A percentile compares a stretch with the other conserved stretches of the same genome.
Conservation (phyloP, 257 asterid genomes). For the Plectranthus barbatus region DNA sequence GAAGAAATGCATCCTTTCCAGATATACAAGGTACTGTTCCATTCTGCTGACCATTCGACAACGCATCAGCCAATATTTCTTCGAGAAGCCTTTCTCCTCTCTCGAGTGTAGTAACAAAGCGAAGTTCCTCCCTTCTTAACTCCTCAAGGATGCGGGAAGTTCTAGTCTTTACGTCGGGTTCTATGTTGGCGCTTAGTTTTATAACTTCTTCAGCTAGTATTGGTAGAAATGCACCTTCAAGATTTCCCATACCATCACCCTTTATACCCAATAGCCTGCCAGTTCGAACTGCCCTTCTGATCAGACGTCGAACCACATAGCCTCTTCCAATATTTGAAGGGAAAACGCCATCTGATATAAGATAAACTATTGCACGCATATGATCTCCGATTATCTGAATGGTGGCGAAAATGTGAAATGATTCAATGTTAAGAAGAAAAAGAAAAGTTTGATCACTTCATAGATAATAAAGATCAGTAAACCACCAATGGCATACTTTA, state of each 20-base stretch:
- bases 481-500: conserved; percentile 37
- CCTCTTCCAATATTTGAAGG: conserved; percentile 98
- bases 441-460: background rate
- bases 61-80: conserved; percentile 56
- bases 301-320: conserved; percentile 86
- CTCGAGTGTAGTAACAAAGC: conserved; percentile 77
- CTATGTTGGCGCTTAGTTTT: conserved; percentile 52
- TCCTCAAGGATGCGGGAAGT: conserved; percentile 64
- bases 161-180: conserved; percentile 59
- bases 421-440: conserved; percentile 3
- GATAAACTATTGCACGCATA: conserved; percentile 91
- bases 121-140: conserved; percentile 75
- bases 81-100: conserved; percentile 93
- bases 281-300: conserved; percentile 79
- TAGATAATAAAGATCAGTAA: background rate
- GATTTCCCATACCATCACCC: conserved; percentile 58
- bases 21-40: conserved; percentile 53
- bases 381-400: conserved; percentile 89
- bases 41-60: conserved; percentile 31
- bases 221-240: conserved; percentile 82
- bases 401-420: background rate
- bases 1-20: conserved; percentile 78
- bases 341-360: conserved; percentile 85
- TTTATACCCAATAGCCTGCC: conserved; percentile 85
- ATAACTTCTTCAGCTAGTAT: conserved; percentile 69